Evolutionary conservation across 2,329 filamentous ascomycete species (phyloP).

Genomic region (Botrytis paeoniae): DNA sequence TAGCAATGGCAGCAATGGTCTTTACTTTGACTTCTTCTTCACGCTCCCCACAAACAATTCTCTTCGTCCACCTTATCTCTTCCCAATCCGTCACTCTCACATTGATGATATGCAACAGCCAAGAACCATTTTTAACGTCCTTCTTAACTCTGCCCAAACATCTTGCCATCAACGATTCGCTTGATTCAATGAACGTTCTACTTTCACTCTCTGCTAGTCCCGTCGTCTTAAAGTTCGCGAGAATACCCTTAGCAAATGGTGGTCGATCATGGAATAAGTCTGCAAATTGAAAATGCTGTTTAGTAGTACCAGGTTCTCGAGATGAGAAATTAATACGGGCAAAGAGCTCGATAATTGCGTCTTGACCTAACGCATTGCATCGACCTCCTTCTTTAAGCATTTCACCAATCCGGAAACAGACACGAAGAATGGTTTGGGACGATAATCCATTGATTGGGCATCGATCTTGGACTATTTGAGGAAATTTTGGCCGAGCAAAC

Average conservation of each 20-base stretch:
- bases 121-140: conserved; percentile 41
- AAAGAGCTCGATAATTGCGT: conserved; percentile 62
- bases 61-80: conserved; percentile 50
- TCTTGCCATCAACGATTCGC: conserved; percentile 43
- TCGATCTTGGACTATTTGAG: conserved; percentile 47
- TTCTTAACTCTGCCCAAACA: conserved; percentile 49
- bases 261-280: conserved; percentile 59
- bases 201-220: conserved; percentile 47
- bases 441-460: conserved; percentile 54
- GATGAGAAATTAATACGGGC: conserved; percentile 57
- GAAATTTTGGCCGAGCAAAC: conserved; percentile 53
- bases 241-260: conserved; percentile 50
- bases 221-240: conserved; percentile 46
- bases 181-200: conserved; percentile 41
- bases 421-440: conserved; percentile 47
- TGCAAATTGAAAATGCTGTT: conserved; percentile 62
- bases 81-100: conserved; percentile 53
- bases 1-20: conserved; percentile 3
- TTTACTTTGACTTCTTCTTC: conserved; percentile 20
- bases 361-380: conserved; percentile 46
- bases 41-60: conserved; percentile 40
- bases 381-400: conserved; percentile 49
- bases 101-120: conserved; percentile 46
- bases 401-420: conserved; percentile 63
- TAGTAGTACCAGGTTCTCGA: conserved; percentile 48